These are phyloP conservation scores for Talaromyces trachyspermus DNA, from an alignment of 495 filamentous ascomycete genomes.

Conservation along the genomic window DNA sequence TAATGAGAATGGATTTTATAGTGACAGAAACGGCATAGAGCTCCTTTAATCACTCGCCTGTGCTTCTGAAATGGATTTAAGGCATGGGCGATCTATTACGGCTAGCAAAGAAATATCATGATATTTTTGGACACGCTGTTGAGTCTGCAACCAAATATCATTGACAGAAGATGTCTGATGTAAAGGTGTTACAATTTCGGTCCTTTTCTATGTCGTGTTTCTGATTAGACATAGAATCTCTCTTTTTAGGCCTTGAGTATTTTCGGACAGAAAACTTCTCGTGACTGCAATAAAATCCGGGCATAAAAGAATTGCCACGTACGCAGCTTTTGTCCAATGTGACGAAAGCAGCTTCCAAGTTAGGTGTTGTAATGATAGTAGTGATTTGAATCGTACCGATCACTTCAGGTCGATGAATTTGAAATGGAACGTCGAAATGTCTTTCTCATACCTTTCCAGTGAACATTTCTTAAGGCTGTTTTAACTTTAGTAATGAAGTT, in stretches of 20 bases:
- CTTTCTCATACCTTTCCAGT: not conserved
- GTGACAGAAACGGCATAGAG: not conserved
- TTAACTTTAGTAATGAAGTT: too few species aligned
- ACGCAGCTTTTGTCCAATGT: not conserved
- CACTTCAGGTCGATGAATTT: not conserved
- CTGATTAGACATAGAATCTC: not conserved
- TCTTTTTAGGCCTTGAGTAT: not conserved
- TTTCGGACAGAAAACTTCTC: not conserved
- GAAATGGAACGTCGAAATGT: not conserved
- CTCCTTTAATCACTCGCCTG: too few species aligned
- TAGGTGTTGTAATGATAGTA: not conserved
- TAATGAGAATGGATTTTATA: not conserved
- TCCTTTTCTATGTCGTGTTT: not conserved
- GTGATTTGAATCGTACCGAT: not conserved
- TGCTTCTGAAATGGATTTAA: not conserved
- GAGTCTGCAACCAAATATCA: not conserved
- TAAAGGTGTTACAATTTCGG: not conserved
- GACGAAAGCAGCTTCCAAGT: not conserved
- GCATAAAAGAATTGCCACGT: not conserved
- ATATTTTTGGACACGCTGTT: not conserved
- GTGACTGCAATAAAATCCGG: not conserved
- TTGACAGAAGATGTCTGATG: too few species aligned
- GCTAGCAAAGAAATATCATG: not conserved
- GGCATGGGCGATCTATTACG: not conserved
- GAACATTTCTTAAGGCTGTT: not conserved